Evolutionary conservation across 1,139 yeast genomes (phyloP), one percentile per base, ranked within the genome.

Genomic region (Pichia inconspicua): DNA sequence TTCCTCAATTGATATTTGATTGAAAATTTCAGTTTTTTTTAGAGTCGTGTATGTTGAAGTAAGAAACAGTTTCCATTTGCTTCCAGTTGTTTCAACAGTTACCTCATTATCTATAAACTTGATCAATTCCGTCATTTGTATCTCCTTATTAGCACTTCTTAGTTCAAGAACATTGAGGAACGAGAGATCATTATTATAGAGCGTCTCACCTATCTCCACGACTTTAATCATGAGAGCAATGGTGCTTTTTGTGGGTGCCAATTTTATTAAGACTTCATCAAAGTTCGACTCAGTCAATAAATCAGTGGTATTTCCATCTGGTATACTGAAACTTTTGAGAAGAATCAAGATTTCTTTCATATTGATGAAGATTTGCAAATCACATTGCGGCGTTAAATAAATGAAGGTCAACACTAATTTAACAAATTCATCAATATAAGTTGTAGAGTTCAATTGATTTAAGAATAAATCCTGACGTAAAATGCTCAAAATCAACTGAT

Each of bases 161-260:
- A 73, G 61, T 11, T 58, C 48, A 25, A 73, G 58, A 48, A 66
- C 72, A 42, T 68, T 66, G 5, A 58, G 49, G 10, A 76, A 60
- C 0, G 78, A 67, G 14, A 74, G 59, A 41, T 68, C 72, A 48
- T 69, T 75, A 0, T 77, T 71, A 49, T 67, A 72, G 22, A 77
- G 62, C 40, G 66, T 62, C 48, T 71, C 71, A 50, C 77, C 75
- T 1, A 71, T 67, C 11, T 64, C 66, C 10, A 74, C 62, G 17
- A 65, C 61, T 25, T 64, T 60, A 12, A 50, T 27, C 30, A 53
- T 39, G 2, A 45, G 35, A 38, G 45, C 44, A 10, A 53, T 6
- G 70, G 69, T 4, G 17, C 30, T 2, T 52, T 43, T 0, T 25
- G 35, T n/a, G 35, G 53, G 14, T 9, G 38, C 19, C 2, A 47